Conservation (phyloP, 768 basidiomycete genomes). For the Mrakia frigida region DNA sequence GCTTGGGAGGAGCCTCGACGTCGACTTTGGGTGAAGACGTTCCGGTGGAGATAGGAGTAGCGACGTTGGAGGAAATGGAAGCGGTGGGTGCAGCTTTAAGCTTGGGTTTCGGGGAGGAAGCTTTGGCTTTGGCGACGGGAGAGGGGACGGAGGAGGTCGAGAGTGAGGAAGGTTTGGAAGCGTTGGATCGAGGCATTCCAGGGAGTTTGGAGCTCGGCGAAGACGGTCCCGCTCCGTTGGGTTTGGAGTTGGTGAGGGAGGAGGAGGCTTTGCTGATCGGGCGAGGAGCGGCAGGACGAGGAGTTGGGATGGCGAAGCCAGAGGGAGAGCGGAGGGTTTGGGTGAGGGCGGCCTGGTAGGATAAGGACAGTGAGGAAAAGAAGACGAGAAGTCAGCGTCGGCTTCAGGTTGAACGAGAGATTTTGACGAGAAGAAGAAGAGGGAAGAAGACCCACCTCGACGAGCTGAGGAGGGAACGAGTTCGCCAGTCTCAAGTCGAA, state of each 20-base stretch:
- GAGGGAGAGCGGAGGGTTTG: not conserved
- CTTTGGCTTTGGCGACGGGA: not conserved
- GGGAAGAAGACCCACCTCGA: not conserved
- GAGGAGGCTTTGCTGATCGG: not conserved
- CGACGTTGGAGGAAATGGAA: not conserved
- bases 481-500: not conserved
- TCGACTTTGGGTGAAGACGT: too few species aligned
- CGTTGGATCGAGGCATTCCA: not conserved
- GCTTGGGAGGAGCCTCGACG: not conserved
- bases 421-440: not conserved
- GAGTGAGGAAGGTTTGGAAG: conserved; percentile 2
- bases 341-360: not conserved
- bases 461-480: conserved; percentile 6
- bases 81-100: not conserved
- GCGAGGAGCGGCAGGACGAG: not conserved
- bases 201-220: not conserved
- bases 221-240: too few species aligned
- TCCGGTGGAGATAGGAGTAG: not conserved
- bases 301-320: conserved; percentile 8
- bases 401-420: not conserved
- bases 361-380: not conserved
- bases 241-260: not conserved
- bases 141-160: not conserved
- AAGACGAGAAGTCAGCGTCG: not conserved
- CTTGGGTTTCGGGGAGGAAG: not conserved